These are phyloP conservation scores for Camillea tinctor DNA, from an alignment of 2,329 filamentous ascomycete species.

Conservation along the genomic window DNA sequence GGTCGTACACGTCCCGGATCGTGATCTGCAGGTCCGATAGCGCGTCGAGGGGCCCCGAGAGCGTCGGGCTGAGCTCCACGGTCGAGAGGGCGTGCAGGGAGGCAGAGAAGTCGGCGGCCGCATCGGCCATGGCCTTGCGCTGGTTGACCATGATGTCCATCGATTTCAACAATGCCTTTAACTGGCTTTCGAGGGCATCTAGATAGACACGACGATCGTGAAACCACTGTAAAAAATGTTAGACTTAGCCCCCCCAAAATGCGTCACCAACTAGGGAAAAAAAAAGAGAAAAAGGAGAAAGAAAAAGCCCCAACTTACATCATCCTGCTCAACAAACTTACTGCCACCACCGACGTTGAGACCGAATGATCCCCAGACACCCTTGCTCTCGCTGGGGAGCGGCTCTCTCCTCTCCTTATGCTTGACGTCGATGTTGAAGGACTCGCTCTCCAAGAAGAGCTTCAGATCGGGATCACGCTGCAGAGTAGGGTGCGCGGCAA, in stretches of 20 bases:
- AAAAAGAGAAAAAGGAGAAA: no score
- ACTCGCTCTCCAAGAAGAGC: slow-evolving; percentile 93
- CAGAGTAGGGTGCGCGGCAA: slow-evolving; percentile 80
- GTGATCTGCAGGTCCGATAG: slow-evolving; percentile 91
- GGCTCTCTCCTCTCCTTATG: slow-evolving; percentile 94
- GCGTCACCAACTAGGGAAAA: background rate
- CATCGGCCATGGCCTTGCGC: slow-evolving; percentile 89
- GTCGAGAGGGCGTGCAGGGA: slow-evolving; percentile 90
- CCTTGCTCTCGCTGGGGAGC: slow-evolving; percentile 84
- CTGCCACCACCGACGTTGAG: slow-evolving; percentile 72
- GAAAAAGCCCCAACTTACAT: no score
- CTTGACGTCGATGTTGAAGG: slow-evolving; percentile 95
- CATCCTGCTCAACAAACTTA: slow-evolving; percentile 98
- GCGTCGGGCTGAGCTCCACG: slow-evolving; percentile 84
- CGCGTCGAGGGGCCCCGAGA: slow-evolving; percentile 86
- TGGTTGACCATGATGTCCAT: slow-evolving; percentile 92
- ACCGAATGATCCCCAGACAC: slow-evolving; percentile 83
- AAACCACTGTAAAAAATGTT: slow-evolving; percentile 69
- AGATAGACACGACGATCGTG: slow-evolving; percentile 94
- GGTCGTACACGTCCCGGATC: slow-evolving; percentile 91
- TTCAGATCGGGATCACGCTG: slow-evolving; percentile 94
- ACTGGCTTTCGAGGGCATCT: slow-evolving; percentile 87
- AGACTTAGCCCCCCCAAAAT: slow-evolving; percentile 7
- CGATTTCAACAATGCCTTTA: slow-evolving; percentile 86
- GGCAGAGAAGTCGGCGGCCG: slow-evolving; percentile 87